Conservation (phyloP, 2,329 filamentous ascomycete genomes). For the Herpomyces periplanetae region DNA sequence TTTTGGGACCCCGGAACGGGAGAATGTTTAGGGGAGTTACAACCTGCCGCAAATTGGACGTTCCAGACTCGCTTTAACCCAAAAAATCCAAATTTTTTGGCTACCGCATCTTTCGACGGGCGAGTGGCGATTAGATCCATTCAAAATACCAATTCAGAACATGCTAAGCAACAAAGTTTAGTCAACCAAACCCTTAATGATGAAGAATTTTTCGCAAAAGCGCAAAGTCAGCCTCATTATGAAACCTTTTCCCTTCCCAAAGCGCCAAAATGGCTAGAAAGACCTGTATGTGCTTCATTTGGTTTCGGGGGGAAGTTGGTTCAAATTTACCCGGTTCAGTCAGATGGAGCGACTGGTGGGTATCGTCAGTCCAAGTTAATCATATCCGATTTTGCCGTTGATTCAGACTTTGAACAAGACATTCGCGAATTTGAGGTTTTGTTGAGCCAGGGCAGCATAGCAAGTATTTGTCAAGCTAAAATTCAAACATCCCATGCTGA, state of each 20-base stretch:
- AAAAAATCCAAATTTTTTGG: slow-evolving; percentile 57
- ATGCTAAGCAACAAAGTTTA: slow-evolving; percentile 16
- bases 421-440: slow-evolving; percentile 59
- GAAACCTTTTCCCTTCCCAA: slow-evolving; percentile 54
- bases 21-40: slow-evolving; percentile 55
- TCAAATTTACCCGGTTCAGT: slow-evolving; percentile 26
- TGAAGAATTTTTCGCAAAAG: slow-evolving; percentile 83
- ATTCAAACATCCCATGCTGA: slow-evolving; percentile 35
- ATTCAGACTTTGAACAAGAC: slow-evolving; percentile 41
- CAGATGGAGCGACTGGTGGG: slow-evolving; percentile 9
- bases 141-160: slow-evolving; percentile 57
- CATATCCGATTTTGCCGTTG: slow-evolving; percentile 58
- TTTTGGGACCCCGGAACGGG: slow-evolving; percentile 89
- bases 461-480: slow-evolving; percentile 37
- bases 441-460: slow-evolving; percentile 33
- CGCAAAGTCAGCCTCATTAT: slow-evolving; percentile 58
- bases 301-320: slow-evolving; percentile 82
- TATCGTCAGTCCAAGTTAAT: slow-evolving; percentile 25
- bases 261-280: slow-evolving; percentile 61
- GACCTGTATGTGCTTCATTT: slow-evolving; percentile 52
- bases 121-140: slow-evolving; percentile 77
- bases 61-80: slow-evolving; percentile 86
- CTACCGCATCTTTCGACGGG: slow-evolving; percentile 84
- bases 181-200: slow-evolving; percentile 32
- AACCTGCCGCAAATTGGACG: slow-evolving; percentile 95